These are phyloP conservation scores for Lipomyces spencermartinsiae DNA, from an alignment of 805 yeast species.

Conservation along the genomic window DNA sequence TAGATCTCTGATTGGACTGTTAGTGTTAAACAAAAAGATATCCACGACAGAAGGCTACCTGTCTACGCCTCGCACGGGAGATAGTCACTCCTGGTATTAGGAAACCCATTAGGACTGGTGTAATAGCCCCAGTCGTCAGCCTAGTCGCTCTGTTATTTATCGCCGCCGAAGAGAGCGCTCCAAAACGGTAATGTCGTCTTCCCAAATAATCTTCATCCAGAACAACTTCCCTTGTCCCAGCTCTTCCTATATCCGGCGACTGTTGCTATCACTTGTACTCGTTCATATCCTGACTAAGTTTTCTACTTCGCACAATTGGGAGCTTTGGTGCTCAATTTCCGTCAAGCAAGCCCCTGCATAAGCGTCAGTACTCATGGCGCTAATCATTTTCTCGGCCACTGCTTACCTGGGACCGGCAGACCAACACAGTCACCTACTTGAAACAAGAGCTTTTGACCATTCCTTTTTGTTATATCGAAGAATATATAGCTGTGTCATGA, in stretches of 20 bases:
- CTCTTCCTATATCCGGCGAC: neutral
- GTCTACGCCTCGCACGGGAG: slow-evolving; percentile 14
- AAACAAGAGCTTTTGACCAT: too few species aligned
- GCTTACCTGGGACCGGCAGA: too few species aligned
- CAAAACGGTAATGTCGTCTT: neutral
- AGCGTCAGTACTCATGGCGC: neutral
- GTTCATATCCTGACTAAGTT: neutral
- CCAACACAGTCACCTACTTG: too few species aligned
- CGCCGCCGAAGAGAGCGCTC: neutral
- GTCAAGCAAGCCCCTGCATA: neutral
- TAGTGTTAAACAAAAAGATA: neutral
- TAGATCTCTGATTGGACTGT: neutral
- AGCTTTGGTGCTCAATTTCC: neutral
- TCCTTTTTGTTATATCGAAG: neutral
- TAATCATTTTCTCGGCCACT: neutral
- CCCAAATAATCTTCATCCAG: neutral
- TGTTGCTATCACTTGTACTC: neutral
- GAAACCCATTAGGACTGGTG: slow-evolving; percentile 19
- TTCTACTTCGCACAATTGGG: neutral
- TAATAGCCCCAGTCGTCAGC: too few species aligned
- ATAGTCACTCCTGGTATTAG: slow-evolving; percentile 25
- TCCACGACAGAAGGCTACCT: slow-evolving; percentile 9
- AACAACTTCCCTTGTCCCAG: neutral
- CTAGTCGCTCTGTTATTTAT: neutral
- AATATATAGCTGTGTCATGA: neutral